phyloP scores from a whole-genome alignment of 257 asterid species.

The Asclepias syriaca region DNA sequence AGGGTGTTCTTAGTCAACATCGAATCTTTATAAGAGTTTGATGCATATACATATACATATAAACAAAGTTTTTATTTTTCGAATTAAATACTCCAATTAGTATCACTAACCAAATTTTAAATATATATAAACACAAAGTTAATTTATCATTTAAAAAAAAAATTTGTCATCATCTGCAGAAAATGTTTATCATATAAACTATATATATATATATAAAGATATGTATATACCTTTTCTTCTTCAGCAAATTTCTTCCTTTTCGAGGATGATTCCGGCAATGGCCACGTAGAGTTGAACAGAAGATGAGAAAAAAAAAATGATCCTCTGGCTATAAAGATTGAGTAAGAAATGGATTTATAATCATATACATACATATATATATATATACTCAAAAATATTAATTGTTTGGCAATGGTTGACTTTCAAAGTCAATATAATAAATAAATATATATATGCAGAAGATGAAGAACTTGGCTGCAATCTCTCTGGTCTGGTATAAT shows the following conservation, averaged over 20 bases:
- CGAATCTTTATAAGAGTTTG: neutral
- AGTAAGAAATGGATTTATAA: constrained; percentile 24
- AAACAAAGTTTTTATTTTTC: no score
- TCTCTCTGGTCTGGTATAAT: constrained; percentile 23
- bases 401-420: constrained; percentile 45
- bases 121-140: no score
- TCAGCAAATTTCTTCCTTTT: constrained; percentile 19
- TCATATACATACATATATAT: no score
- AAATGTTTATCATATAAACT: neutral
- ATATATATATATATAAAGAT: no score
- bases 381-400: constrained; percentile 8
- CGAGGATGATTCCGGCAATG: neutral
- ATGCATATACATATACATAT: neutral
- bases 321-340: constrained; percentile 18
- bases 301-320: neutral
- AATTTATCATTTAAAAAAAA: neutral
- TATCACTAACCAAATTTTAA: no score
- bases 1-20: neutral
- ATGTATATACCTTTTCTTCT: constrained; percentile 47
- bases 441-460: no score
- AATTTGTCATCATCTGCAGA: neutral
- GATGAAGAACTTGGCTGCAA: constrained; percentile 19
- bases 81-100: no score
- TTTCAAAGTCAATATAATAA: constrained; percentile 19
- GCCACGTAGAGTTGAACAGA: constrained; percentile 17